Base-by-base conservation (phyloP, 1,139 yeast species). In the Suhomyces kunorum region DNA sequence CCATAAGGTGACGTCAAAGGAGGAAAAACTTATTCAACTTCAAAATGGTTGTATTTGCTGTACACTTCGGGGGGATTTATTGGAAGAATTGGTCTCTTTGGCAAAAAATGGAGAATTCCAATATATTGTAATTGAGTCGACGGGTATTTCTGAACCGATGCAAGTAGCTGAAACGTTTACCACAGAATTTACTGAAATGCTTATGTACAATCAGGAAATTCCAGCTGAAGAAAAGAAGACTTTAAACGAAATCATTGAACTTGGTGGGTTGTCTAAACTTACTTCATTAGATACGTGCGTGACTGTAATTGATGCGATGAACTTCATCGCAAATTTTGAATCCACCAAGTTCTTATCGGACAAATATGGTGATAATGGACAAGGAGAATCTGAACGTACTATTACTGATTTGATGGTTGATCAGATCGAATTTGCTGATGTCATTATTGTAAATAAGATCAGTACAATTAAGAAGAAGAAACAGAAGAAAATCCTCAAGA, bases 21-120 rank as follows among this genome's bases (percentile, higher is more conserved):
- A 71, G 37, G 76, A 71, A 45, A 68, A 70, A 43, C 47, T 72
- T 34, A 63, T 72, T 28, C 74, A 70, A 43, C 52, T 72, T 27
- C 76, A 71, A 43, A 72, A 71, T 44, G 78, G 77, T 3, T 72
- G 77, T 43, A 70, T 71, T 17, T 72, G 77, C 43, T 72, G 77
- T 45, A 71, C 77, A 2, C 58, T 72, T 33, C 57, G 78, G 36
- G 75, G 74, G 6, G 77, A 71, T 44, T 53, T 71, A 36, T 49
- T 72, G 14, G 76, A 68, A 43, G 75, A 72, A 45, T 55, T 72
- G 42, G 66, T 67, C 4, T 38, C 52, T 3, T 53, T 72, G 15
- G 70, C 70, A 9, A 56, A 55, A 23, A 43, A 51, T 6, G 68
- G 64, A 4, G 58, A 59, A 26, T 67, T 63, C 36, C 66, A 72